Conservation (phyloP, 2,329 filamentous ascomycete genomes). For the Aureobasidium sp. region DNA sequence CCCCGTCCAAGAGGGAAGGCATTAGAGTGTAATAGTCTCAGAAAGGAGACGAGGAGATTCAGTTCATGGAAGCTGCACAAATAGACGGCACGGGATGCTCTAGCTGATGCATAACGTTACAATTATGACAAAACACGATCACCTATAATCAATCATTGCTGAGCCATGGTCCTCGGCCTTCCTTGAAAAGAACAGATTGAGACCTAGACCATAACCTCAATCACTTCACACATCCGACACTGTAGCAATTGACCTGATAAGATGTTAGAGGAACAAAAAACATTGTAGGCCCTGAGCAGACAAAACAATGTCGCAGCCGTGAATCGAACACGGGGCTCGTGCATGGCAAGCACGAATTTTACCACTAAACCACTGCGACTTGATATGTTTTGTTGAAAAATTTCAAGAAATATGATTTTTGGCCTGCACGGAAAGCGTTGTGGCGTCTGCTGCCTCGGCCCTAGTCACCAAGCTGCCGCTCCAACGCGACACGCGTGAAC, state of each 20-base stretch:
- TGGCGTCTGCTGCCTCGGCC: not conserved
- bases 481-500: not conserved
- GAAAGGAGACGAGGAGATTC: not conserved
- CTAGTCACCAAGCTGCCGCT: not conserved
- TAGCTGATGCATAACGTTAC: conserved; percentile 4
- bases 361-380: conserved; percentile 13
- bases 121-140: not conserved
- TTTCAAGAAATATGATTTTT: too few relatives aligned
- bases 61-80: not conserved
- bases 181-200: not conserved
- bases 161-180: not conserved
- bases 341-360: conserved; percentile 12
- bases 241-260: not conserved
- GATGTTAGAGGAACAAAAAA: not conserved
- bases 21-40: not conserved
- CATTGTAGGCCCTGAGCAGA: not conserved
- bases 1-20: too few relatives aligned
- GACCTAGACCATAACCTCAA: not conserved
- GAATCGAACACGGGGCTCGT: conserved; percentile 13
- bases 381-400: not conserved
- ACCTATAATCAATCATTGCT: not conserved
- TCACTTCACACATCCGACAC: too few relatives aligned
- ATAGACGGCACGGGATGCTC: not conserved
- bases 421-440: not conserved
- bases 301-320: conserved; percentile 11